Evolutionary conservation across 768 basidiomycete species (phyloP), one percentile per base, ranked within the genome.

Genomic region (Tulasnella sp.): DNA sequence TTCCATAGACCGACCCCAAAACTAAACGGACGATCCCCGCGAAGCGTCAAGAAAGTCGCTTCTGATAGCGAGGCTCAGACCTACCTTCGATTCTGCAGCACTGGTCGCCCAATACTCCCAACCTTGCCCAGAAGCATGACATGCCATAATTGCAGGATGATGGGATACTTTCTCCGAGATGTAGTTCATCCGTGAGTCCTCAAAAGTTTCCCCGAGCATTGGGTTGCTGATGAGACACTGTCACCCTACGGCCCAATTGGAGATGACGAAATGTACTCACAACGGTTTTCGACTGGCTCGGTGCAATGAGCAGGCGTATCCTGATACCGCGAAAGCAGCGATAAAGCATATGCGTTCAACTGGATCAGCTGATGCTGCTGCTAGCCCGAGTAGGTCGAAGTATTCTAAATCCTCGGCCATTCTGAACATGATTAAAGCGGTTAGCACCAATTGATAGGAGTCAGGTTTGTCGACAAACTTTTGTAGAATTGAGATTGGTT

Each of bases 41-140:
- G 24, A 36, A 44, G 44, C 16, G 44, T 40, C 78, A 80, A 48
- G 44, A 80, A 44, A n/a, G n/a, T n/a, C n/a, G n/a, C n/a, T n/a
- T n/a, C n/a, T n/a, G n/a, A n/a, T n/a, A 48, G 78, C 80, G 80
- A n/a, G 46, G 88, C 91, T n/a, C 52, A n/a, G 52, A 52, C n/a
- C 80, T 84, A 93, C 94, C 95, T 94, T 94, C 94, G 85, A 96
- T 95, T 84, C 94, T 95, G 78, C 94, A 82, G 90, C 88, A n/a
- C 93, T 92, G 0, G 93, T 94, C 44, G 90, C 93, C 79, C 88
- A 88, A 40, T 95, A 84, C 83, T 91, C 89, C 95, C 95, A 96
- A 8, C 90, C 88, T 40, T 88, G 85, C 31, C 94, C 94, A 84
- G 94, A 90, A 5, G 94, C 95, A 83, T 94, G 93, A 85, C 93